These are phyloP conservation scores for Pichia terricola DNA, from an alignment of 1,139 yeast genomes.

Conservation along the genomic window DNA sequence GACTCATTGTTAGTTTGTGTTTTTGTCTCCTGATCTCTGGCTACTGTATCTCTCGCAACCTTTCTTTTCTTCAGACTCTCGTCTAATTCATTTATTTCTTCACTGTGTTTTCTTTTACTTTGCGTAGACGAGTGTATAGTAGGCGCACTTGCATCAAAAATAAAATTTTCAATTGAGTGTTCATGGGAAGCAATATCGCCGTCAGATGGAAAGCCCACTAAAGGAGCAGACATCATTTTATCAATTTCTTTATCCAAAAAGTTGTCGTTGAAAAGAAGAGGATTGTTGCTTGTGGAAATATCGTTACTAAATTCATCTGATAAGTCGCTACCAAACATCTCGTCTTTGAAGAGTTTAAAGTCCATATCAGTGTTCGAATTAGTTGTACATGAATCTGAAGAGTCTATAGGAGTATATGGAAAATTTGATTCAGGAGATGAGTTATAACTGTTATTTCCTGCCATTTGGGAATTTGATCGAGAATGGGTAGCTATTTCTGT, in stretches of 20 bases:
- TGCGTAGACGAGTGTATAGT: no score
- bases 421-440: conserved; percentile 16
- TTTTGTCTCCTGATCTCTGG: no score
- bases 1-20: no score
- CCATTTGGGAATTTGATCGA: not conserved
- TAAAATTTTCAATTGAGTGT: no score
- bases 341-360: conserved; percentile 2
- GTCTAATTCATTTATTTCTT: no score
- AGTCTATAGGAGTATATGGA: conserved; percentile 16
- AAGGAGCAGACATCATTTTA: no score
- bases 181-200: no score
- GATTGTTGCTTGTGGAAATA: not conserved
- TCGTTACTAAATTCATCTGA: not conserved
- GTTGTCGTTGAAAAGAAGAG: not conserved
- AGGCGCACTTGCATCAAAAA: no score
- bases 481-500: not conserved
- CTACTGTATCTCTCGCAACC: no score
- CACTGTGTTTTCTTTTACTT: no score
- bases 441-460: conserved; percentile 1
- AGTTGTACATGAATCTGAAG: conserved; percentile 13
- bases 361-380: conserved; percentile 5
- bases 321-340: conserved; percentile 1
- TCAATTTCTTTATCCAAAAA: conserved; percentile 4
- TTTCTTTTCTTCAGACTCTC: no score
- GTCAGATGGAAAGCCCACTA: no score